phyloP scores from a whole-genome alignment of 495 filamentous ascomycete species.

The Jackrogersella minutella region DNA sequence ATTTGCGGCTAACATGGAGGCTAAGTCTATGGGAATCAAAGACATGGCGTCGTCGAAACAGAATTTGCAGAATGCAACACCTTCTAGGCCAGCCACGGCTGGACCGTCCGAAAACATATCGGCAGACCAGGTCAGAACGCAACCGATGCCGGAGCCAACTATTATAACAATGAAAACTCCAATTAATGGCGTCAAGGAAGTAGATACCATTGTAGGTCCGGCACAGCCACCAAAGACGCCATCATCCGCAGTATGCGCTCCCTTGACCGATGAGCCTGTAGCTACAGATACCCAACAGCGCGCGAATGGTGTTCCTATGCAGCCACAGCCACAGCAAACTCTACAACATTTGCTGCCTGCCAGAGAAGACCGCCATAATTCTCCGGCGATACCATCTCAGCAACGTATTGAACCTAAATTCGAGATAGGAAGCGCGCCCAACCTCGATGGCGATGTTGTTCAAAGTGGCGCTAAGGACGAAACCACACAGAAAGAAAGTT shows the following conservation, averaged over 20 bases:
- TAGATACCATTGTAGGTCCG: not conserved
- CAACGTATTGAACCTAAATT: conserved; percentile 7
- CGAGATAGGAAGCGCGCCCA: not conserved
- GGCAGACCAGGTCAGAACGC: conserved; percentile 49
- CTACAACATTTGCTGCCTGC: not conserved
- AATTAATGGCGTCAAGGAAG: conserved; percentile 3
- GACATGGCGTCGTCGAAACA: conserved; percentile 21
- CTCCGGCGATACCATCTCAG: conserved; percentile 21
- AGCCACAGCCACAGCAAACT: not conserved
- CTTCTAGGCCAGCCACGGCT: conserved; percentile 19
- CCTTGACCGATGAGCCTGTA: not conserved
- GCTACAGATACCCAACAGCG: not conserved
- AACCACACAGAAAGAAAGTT: conserved; percentile 22
- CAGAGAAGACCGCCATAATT: conserved; percentile 4
- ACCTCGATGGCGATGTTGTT: not conserved
- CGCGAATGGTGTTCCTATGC: too few species aligned
- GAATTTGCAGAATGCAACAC: conserved; percentile 19
- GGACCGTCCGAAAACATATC: conserved; percentile 30
- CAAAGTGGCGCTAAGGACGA: not conserved
- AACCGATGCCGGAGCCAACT: conserved; percentile 51
- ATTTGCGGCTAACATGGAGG: conserved; percentile 46
- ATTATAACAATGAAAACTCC: conserved; percentile 13
- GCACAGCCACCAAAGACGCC: not conserved
- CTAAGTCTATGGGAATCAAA: conserved; percentile 39
- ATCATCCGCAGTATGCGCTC: not conserved